Evolutionary conservation across 352 stramenopile species (phyloP), one percentile per base, ranked within the genome.

Genomic region (Phytopythium boreale): DNA sequence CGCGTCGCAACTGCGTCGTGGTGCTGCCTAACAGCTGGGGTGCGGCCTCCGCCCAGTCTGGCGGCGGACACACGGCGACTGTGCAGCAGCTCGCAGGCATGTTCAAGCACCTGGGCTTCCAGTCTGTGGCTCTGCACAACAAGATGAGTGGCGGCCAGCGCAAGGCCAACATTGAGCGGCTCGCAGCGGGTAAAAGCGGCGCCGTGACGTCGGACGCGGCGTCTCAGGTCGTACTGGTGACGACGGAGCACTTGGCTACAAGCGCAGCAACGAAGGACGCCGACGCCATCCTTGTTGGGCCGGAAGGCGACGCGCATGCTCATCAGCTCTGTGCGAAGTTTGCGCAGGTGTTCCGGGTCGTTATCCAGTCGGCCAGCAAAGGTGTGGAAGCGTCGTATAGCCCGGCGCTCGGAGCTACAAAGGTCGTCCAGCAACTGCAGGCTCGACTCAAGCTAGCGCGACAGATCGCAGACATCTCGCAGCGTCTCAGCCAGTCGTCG

Each of bases 131-230:
- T 22, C 55, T 94, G 26, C 85, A 94, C 65, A 70, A 69, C 60
- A 92, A 92, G 63, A 92, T 92, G 77, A 79, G 81, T 1, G 39
- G 67, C 8, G 67, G 66, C 1, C 82, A 92, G 61, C 71, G 82
- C 51, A 73, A 81, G 26, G 78, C 88, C 55, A 77, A 67, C 49
- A 61, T 89, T 56, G 69, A 90, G 55, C 73, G 82, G 34, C 64
- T 91, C 19, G 26, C 44, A 12, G 50, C 34, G 47, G 12, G 15
- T 1, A 24, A 31, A 17, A 55, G 47, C 15, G 46, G 44, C 11
- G 43, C 63, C 2, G 39, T 65, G 12, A 34, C 51, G 3, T 31
- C 37, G 2, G 59, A 29, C 0, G 24, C 60, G 15, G 61, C 63
- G 15, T 66, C 74, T 53, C 68, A 76, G 17, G 29, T 82, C 15